Percentiles rank a stretch among this genome's conserved stretches.
Evolutionary conservation across 208 protist species (phyloP).

Genomic region (Vickermania ingenoplastis): DNA sequence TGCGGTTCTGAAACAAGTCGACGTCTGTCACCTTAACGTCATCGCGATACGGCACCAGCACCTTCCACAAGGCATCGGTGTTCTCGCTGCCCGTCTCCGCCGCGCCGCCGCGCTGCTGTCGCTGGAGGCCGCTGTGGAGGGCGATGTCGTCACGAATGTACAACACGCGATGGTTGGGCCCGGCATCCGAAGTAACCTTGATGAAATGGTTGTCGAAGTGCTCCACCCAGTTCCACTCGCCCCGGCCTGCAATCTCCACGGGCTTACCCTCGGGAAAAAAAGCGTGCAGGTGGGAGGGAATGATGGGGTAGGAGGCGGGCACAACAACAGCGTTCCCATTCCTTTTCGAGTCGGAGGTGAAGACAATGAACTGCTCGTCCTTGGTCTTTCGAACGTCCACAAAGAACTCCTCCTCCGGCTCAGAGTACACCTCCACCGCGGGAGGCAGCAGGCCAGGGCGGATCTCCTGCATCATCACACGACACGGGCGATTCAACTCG

Average conservation of each 20-base stretch:
- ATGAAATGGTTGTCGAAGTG: conserved; percentile 81
- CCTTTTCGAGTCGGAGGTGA: conserved; percentile 87
- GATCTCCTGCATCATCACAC: conserved; percentile 85
- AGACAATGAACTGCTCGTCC: conserved; percentile 67
- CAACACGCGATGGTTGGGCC: conserved; percentile 67
- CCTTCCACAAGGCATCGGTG: conserved; percentile 55
- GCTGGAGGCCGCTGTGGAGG: conserved; percentile 30
- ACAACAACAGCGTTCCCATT: conserved; percentile 64
- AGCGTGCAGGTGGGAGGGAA: conserved; percentile 43
- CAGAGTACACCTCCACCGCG: conserved; percentile 76
- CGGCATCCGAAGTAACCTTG: conserved; percentile 79
- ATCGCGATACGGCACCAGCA: conserved; percentile 74
- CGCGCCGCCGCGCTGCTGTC: background rate
- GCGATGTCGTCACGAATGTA: conserved; percentile 80
- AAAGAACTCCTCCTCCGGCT: conserved; percentile 86
- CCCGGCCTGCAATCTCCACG: conserved; percentile 69
- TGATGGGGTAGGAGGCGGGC: conserved; percentile 73
- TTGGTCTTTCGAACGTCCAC: conserved; percentile 86
- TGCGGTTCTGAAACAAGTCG: conserved; percentile 71
- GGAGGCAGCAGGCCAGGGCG: conserved; percentile 76
- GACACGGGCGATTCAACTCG: conserved; percentile 75
- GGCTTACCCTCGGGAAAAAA: conserved; percentile 67
- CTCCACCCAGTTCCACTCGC: conserved; percentile 83
- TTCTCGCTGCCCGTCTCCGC: background rate
- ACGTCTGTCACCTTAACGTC: conserved; percentile 81